phyloP scores from a whole-genome alignment of 352 stramenopile genomes.

The Globisporangium cylindrosporum region DNA sequence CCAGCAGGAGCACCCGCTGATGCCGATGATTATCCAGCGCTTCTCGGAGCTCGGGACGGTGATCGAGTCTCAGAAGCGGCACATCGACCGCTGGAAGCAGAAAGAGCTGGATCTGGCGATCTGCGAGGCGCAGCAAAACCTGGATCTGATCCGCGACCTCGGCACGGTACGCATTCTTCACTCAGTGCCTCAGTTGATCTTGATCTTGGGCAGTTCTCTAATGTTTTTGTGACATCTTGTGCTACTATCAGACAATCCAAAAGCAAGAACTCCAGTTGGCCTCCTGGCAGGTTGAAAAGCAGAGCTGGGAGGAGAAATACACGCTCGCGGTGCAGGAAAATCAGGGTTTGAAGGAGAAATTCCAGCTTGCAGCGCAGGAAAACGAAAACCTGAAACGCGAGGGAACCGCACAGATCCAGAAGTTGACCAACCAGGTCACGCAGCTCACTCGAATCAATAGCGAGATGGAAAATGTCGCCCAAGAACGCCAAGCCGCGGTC shows the following conservation, averaged over 20 bases:
- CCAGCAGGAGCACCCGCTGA: constrained; percentile 62
- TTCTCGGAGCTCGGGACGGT: constrained; percentile 75
- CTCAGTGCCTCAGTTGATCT: background rate
- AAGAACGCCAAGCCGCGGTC: constrained; percentile 39
- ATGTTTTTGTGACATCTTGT: background rate
- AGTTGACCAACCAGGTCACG: constrained; percentile 42
- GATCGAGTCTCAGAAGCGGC: constrained; percentile 83
- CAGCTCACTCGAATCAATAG: constrained; percentile 44
- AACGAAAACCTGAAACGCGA: constrained; percentile 48
- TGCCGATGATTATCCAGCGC: constrained; percentile 75
- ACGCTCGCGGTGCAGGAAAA: constrained; percentile 50
- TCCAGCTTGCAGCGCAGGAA: constrained; percentile 49
- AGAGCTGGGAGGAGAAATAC: constrained; percentile 83
- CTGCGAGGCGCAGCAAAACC: constrained; percentile 60
- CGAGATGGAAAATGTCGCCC: constrained; percentile 48
- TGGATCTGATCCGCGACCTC: constrained; percentile 57
- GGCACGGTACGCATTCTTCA: constrained; percentile 30
- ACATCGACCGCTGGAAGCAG: constrained; percentile 84
- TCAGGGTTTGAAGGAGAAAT: constrained; percentile 70
- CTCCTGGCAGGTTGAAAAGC: constrained; percentile 54
- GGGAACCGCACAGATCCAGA: constrained; percentile 50
- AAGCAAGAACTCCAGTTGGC: constrained; percentile 60
- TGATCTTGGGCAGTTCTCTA: background rate
- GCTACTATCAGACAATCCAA: constrained; percentile 39
- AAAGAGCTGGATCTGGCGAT: constrained; percentile 81